Base-by-base conservation (phyloP, 1,139 yeast genomes). In the Blastobotrys illinoisensis region DNA sequence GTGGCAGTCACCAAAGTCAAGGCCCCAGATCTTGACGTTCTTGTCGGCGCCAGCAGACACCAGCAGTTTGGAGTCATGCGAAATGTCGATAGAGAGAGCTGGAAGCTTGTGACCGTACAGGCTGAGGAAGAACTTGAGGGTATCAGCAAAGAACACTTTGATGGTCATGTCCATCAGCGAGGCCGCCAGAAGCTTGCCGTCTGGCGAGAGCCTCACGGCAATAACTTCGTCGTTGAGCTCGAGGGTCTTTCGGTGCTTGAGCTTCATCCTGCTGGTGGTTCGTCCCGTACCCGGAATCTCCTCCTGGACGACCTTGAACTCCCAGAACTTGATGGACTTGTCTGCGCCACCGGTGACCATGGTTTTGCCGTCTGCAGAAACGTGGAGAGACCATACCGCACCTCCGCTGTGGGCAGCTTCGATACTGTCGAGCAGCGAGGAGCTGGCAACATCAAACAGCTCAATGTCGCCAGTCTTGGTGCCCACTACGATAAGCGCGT, bases 1-100 rank as follows among this genome's bases (percentile, higher is more conserved):
- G 71, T 93, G 99, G 75, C 99, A 93, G 71, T 93, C 99, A 71
- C 99, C 99, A 70, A 93, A 93, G 70, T 93, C 99, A 58, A 95
- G 75, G 50, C 99, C 99, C 99, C 99, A 93, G 56, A 93, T 86
- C 71, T 95, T 90, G 67, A 93, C 88, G 71, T 93, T 93, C 71
- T 93, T 93, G 72, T 93, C 99, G 0, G 99, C 99, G 0, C 97
- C 89, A 5, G 97, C 88, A 0, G 98, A 88, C 54, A 91, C 84
- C 54, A 93, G 79, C 63, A 93, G 71, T 69, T 93, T 93, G 45
- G 93, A 85, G 69, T 93, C 99, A 62, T 73, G 77, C 0, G 98
- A 87, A 46, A 93, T 90, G 69, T 93, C 99, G 64, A 95, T 82
- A 2, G 96, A 83, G 55, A 89, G 75, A 1, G 67, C 71, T 0